Evolutionary conservation across 306 rosid genomes (phyloP).

Genomic region (Acmispon strigosus): DNA sequence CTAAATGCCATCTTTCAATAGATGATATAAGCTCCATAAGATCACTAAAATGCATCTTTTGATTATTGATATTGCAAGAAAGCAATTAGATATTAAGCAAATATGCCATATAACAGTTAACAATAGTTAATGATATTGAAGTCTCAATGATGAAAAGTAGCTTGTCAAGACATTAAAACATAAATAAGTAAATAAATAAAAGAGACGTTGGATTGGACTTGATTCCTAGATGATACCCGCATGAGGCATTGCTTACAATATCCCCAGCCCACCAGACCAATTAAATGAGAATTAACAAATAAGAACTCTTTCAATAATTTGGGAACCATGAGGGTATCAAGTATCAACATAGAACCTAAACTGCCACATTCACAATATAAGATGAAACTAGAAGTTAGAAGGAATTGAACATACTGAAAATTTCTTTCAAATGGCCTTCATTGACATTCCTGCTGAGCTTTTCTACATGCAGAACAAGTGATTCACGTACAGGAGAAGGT

Average conservation of each 20-base stretch:
- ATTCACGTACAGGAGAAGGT: slow-evolving; percentile 74
- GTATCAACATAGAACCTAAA: neutral
- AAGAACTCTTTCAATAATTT: neutral
- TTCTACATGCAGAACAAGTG: slow-evolving; percentile 81
- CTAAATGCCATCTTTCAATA: neutral
- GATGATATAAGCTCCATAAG: neutral
- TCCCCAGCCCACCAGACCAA: neutral
- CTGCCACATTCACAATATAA: neutral
- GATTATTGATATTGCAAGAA: neutral
- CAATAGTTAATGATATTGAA: neutral
- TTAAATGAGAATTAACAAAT: neutral
- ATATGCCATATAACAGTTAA: neutral
- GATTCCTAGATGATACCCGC: neutral
- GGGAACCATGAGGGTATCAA: neutral
- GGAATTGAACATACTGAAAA: slow-evolving; percentile 60
- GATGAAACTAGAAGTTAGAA: neutral
- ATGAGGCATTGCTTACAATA: neutral
- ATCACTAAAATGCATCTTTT: neutral
- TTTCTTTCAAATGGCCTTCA: slow-evolving; percentile 92
- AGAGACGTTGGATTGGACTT: neutral
- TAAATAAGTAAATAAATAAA: neutral
- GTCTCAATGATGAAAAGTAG: neutral
- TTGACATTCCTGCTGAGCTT: slow-evolving; percentile 92
- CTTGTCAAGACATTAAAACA: neutral
- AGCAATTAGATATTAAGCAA: neutral